phyloP scores from a whole-genome alignment of 192 early-diverging fungal genomes.

The Piromyces sp. region DNA sequence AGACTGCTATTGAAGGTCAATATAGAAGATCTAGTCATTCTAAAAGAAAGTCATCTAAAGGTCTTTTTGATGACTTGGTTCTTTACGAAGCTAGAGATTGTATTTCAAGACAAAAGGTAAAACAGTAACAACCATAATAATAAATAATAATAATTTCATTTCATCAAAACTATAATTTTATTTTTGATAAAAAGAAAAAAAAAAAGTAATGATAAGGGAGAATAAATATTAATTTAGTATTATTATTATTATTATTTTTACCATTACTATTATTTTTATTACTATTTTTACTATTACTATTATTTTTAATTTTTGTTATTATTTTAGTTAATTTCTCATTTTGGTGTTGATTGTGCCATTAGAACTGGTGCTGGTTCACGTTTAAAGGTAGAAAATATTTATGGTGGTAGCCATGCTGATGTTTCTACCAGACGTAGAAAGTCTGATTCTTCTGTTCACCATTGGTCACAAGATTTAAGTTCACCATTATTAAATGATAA shows the following conservation, averaged over 20 bases:
- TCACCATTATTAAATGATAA: neutral
- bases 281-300: too few species aligned
- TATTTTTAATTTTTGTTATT: too few species aligned
- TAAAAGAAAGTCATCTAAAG: neutral
- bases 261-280: too few species aligned
- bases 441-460: neutral
- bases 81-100: neutral
- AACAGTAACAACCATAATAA: too few species aligned
- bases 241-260: too few species aligned
- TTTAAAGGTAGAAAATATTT: neutral
- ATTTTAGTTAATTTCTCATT: neutral
- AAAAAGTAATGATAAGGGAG: too few species aligned
- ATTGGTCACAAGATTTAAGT: neutral
- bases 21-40: neutral
- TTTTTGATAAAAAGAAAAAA: too few species aligned
- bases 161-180: too few species aligned
- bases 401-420: neutral
- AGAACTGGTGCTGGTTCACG: neutral
- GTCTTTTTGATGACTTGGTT: neutral
- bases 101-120: neutral
- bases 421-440: neutral
- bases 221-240: too few species aligned
- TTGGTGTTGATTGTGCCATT: neutral
- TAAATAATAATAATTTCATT: too few species aligned
- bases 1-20: neutral